Evolutionary conservation across 495 filamentous ascomycete genomes (phyloP), one percentile per base, ranked within the genome.

Genomic region (Pseudomonodictys pantanalensis): DNA sequence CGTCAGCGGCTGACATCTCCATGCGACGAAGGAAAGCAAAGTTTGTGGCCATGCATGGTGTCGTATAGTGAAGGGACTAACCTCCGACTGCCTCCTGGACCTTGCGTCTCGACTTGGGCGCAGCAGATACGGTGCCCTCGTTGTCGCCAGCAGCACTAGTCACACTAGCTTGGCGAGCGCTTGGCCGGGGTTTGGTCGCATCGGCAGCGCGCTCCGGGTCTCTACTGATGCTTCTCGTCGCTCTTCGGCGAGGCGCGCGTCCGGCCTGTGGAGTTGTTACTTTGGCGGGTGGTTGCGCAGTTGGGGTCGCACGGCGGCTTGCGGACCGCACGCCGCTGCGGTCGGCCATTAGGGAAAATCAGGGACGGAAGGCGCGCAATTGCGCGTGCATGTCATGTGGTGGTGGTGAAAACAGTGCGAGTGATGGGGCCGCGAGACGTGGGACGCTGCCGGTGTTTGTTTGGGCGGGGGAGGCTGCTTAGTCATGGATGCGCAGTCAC

Each of bases 171-270:
- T 73, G 70, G n/a, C 73, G 72, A 12, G 52, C 42, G 23, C 51
- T 52, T 57, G 68, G 67, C 23, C 54, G 58, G 47, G 48, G 30
- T 28, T 48, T 59, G 25, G n/a, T 33, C 15, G 39, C 43, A 22
- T 32, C 20, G 28, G 26, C 45, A 42, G 39, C 59, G 15, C 62
- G 65, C 42, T 67, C 72, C 10, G 73, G 30, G 12, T 76, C 76
- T 22, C 64, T 63, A 62, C 76, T 78, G 51, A 65, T 69, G 54
- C 77, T 78, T 68, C 77, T 65, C 20, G 72, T 71, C 5, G 52
- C 56, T 20, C 71, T 50, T 29, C 6, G 51, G 23, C 48, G 64
- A 22, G 41, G 41, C 15, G 52, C 60, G 60, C 29, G 55, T 65
- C 17, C 47, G 51, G 51, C n/a, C 63, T 59, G 56, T 65, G 67